Base-by-base conservation (phyloP, 2,329 filamentous ascomycete species). In the Pyrenophora teres region DNA sequence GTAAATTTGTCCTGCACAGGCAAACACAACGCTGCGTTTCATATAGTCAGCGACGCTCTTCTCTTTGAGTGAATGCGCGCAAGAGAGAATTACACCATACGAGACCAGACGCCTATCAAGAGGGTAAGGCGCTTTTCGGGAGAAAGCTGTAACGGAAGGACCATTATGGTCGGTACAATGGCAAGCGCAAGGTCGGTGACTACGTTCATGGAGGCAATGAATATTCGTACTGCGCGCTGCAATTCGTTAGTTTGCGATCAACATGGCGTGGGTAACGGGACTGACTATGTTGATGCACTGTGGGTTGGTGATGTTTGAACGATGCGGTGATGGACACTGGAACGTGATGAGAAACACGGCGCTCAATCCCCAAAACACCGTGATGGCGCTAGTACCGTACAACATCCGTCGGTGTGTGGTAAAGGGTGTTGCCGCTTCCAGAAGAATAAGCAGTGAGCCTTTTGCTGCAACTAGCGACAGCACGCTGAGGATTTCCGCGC, bases 201-300 rank as follows among this genome's bases (percentile, higher is more conserved):
- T 2, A 56, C 54, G 18, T 39, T 53, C 50, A 53, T 49, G 15
- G 35, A 19, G 2, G 40, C 36, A 7, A 39, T 50, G 16, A 44
- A 53, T 8, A 35, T 53, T 16, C 50, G 40, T 7, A 50, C 30
- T 6, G 35, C 40, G 21, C 45, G 15, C 50, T 52, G 3, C 1
- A 21, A 4, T 18, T 10, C 10, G 10, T 51, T 5, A 46, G 21
- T 12, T n/a, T 5, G 13, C 7, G 10, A 31, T 4, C 13, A 9
- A 8, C 12, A 8, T n/a, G 7, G 4, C 7, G 27, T 13, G 10
- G 15, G 6, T 10, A 16, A 8, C 21, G 2, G 0, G 13, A 27
- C 45, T 44, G 30, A 49, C 45, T 10, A 50, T 21, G 3, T 50
- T 30, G 1, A 46, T 40, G 8, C 41, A 46, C n/a, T 30, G 8